Evolutionary conservation across 306 rosid species (phyloP).

Genomic region (Cucurbita maxima): DNA sequence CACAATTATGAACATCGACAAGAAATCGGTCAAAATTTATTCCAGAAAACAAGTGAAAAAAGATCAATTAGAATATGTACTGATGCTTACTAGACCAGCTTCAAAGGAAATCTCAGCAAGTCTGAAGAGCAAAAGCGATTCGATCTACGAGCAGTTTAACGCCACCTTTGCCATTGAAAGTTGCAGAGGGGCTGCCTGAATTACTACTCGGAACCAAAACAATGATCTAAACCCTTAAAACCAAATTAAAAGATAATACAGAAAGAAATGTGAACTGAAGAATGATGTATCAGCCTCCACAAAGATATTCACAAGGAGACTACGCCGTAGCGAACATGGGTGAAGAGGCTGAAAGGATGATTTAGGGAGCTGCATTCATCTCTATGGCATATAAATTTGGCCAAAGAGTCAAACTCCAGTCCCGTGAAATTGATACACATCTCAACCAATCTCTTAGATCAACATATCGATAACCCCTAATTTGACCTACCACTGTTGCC

Average conservation of each 20-base stretch:
- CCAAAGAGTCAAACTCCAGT: slow-evolving; percentile 92
- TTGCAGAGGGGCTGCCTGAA: slow-evolving; percentile 81
- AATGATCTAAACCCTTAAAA: background rate
- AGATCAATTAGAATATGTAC: slow-evolving; percentile 42
- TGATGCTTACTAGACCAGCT: slow-evolving; percentile 88
- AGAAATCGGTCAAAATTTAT: background rate
- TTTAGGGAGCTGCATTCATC: slow-evolving; percentile 84
- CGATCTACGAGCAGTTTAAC: slow-evolving; percentile 51
- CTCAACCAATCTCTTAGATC: no score
- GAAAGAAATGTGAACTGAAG: background rate
- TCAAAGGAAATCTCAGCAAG: slow-evolving; percentile 67
- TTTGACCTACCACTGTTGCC: background rate
- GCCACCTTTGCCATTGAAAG: slow-evolving; percentile 27
- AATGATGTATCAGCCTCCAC: slow-evolving; percentile 22
- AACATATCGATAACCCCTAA: background rate
- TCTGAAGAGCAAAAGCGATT: slow-evolving; percentile 23
- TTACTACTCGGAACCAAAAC: slow-evolving; percentile 35
- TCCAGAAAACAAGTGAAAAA: slow-evolving; percentile 28
- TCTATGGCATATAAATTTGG: slow-evolving; percentile 37
- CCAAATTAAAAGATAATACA: background rate
- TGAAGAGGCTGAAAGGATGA: slow-evolving; percentile 21
- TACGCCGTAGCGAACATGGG: slow-evolving; percentile 2
- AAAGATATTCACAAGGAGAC: slow-evolving; percentile 10
- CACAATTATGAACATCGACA: background rate
- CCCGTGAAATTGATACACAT: slow-evolving; percentile 16